Conservation (phyloP, 306 rosid species). For the Oxytropis ochrocephala region DNA sequence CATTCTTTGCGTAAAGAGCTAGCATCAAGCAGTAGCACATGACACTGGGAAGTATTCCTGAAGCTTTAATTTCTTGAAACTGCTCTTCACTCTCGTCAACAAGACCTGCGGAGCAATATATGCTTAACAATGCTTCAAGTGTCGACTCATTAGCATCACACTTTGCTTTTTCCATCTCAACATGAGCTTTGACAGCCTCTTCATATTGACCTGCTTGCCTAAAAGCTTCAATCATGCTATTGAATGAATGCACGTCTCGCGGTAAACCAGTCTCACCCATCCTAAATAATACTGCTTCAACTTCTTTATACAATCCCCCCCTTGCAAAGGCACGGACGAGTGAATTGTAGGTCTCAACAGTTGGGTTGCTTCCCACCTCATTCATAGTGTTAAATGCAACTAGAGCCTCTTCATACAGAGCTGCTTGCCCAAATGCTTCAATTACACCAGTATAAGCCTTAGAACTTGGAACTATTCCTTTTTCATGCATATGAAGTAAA, state of each 20-base stretch:
- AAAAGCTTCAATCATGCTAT: slow-evolving; percentile 74
- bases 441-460: slow-evolving; percentile 72
- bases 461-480: slow-evolving; percentile 73
- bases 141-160: slow-evolving; percentile 75
- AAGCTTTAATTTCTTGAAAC: slow-evolving; percentile 75
- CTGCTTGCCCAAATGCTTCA: slow-evolving; percentile 88
- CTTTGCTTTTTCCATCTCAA: slow-evolving; percentile 75
- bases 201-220: slow-evolving; percentile 85
- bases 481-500: slow-evolving; percentile 60
- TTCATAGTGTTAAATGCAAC: slow-evolving; percentile 94
- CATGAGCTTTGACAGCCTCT: slow-evolving; percentile 72
- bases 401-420: slow-evolving; percentile 82
- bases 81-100: slow-evolving; percentile 88
- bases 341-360: slow-evolving; percentile 69
- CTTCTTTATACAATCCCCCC: slow-evolving; percentile 83
- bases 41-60: slow-evolving; percentile 75
- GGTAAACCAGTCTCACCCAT: slow-evolving; percentile 56
- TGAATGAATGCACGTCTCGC: slow-evolving; percentile 59
- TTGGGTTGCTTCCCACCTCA: slow-evolving; percentile 72
- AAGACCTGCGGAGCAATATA: slow-evolving; percentile 81
- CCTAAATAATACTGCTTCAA: slow-evolving; percentile 48
- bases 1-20: slow-evolving; percentile 78
- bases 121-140: slow-evolving; percentile 70
- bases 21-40: slow-evolving; percentile 98
- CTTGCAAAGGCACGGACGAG: slow-evolving; percentile 61